phyloP scores from a whole-genome alignment of 1,139 yeast genomes.

The Sugiyamaella neomexicana region DNA sequence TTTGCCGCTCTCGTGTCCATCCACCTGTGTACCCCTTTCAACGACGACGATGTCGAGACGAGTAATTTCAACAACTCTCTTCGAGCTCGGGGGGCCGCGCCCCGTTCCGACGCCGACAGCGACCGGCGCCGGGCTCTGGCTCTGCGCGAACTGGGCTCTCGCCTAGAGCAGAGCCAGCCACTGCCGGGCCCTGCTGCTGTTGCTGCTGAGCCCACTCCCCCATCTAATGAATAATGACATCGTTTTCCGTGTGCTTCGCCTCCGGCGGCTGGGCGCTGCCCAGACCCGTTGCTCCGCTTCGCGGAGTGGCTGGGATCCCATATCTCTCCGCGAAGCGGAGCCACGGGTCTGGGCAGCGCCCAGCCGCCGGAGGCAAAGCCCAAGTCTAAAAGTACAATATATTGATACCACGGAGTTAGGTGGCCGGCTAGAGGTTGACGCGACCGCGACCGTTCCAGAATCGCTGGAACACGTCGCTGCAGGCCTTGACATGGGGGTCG shows the following conservation, averaged over 20 bases:
- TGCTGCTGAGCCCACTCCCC: not conserved
- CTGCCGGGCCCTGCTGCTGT: not conserved
- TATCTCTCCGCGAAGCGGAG: slow-evolving; percentile 1
- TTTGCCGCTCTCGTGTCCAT: slow-evolving; percentile 55
- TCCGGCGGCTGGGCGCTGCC: not conserved
- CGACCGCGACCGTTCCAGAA: slow-evolving; percentile 28
- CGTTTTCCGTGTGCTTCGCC: not conserved
- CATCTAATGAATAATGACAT: slow-evolving; percentile 9
- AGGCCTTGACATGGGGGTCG: slow-evolving; percentile 32
- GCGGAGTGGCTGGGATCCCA: not conserved
- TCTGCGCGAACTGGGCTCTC: slow-evolving; percentile 35
- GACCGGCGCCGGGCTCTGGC: slow-evolving; percentile 89
- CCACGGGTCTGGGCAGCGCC: slow-evolving; percentile 3
- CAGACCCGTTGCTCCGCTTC: slow-evolving; percentile 4
- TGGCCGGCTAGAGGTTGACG: not conserved
- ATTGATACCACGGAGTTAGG: not conserved
- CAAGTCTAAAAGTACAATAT: slow-evolving; percentile 5
- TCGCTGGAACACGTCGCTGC: slow-evolving; percentile 38
- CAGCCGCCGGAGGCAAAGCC: slow-evolving; percentile 12
- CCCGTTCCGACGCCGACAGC: slow-evolving; percentile 42
- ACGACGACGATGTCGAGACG: slow-evolving; percentile 68
- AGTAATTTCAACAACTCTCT: slow-evolving; percentile 61
- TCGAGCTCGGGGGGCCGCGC: slow-evolving; percentile 41
- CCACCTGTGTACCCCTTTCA: slow-evolving; percentile 64
- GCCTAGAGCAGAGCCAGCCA: slow-evolving; percentile 12